These are phyloP conservation scores for Penicillium fimorum DNA, from an alignment of 495 filamentous ascomycete genomes.

Conservation along the genomic window DNA sequence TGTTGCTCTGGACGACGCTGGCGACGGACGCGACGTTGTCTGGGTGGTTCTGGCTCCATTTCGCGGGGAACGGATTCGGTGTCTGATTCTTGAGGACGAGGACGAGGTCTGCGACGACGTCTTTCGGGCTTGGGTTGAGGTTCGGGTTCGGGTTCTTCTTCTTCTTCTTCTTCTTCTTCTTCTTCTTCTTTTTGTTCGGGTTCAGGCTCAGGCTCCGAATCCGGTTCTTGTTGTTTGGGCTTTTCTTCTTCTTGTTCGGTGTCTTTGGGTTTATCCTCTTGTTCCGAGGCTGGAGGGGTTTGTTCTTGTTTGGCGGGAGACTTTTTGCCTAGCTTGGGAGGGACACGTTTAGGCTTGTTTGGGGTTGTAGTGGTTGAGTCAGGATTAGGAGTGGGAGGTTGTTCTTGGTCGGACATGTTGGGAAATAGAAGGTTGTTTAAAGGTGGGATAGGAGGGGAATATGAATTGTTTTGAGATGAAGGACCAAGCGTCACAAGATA, in stretches of 20 bases:
- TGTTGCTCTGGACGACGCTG: conserved; percentile 30
- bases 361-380: conserved; percentile 22
- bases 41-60: conserved; percentile 39
- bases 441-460: conserved; percentile 22
- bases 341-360: conserved; percentile 31
- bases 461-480: conserved; percentile 28
- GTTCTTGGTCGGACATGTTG: conserved; percentile 42
- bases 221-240: conserved; percentile 21
- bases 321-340: conserved; percentile 38
- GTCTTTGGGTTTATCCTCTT: conserved; percentile 13
- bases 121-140: conserved; percentile 27
- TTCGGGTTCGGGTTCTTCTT: conserved; percentile 23
- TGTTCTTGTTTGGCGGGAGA: conserved; percentile 37
- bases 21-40: conserved; percentile 38
- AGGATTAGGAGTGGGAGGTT: conserved; percentile 25
- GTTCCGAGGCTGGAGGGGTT: conserved; percentile 31
- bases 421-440: conserved; percentile 10
- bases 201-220: conserved; percentile 12
- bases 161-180: conserved; percentile 13
- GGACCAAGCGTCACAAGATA: conserved; percentile 23
- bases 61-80: conserved; percentile 38
- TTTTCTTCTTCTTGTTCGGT: conserved; percentile 21
- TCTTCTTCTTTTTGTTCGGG: conserved; percentile 15
- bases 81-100: conserved; percentile 40
- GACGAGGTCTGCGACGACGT: conserved; percentile 29